These are phyloP conservation scores for Mycocentrospora acerina DNA, from an alignment of 2,329 filamentous ascomycete genomes.

Conservation along the genomic window DNA sequence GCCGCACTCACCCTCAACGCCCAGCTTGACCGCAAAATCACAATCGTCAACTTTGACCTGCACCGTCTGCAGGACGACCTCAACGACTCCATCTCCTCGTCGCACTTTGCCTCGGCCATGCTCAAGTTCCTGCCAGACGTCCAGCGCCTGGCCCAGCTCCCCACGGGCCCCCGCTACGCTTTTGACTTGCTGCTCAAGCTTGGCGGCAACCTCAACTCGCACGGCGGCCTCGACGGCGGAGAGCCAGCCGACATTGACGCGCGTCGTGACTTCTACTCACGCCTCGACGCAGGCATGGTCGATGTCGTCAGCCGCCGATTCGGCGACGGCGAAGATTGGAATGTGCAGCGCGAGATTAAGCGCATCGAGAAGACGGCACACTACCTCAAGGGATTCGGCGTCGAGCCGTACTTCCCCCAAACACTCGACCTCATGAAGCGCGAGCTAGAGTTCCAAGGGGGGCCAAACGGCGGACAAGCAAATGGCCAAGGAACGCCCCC, in stretches of 20 bases:
- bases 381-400: constrained; percentile 54
- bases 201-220: constrained; percentile 57
- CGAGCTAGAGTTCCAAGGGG: constrained; percentile 39
- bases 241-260: constrained; percentile 52
- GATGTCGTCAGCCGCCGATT: constrained; percentile 55
- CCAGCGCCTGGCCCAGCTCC: constrained; percentile 51
- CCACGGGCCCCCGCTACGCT: constrained; percentile 51
- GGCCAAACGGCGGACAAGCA: constrained; percentile 19
- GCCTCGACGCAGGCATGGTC: constrained; percentile 54
- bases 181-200: constrained; percentile 59
- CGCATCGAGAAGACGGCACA: constrained; percentile 57
- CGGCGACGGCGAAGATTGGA: constrained; percentile 55
- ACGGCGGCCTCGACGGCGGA: constrained; percentile 54
- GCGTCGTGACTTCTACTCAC: constrained; percentile 52
- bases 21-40: constrained; percentile 61
- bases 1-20: constrained; percentile 55
- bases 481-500: constrained; percentile 36
- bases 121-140: constrained; percentile 58
- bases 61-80: constrained; percentile 58
- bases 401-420: constrained; percentile 56
- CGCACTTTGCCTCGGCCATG: constrained; percentile 57
- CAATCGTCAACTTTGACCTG: constrained; percentile 59
- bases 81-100: constrained; percentile 55
- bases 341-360: constrained; percentile 55
- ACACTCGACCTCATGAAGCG: constrained; percentile 54